Evolutionary conservation across 75 land plant genomes (phyloP), one percentile per base, ranked within the genome.

Genomic region (Chamaecyparis obtusa): DNA sequence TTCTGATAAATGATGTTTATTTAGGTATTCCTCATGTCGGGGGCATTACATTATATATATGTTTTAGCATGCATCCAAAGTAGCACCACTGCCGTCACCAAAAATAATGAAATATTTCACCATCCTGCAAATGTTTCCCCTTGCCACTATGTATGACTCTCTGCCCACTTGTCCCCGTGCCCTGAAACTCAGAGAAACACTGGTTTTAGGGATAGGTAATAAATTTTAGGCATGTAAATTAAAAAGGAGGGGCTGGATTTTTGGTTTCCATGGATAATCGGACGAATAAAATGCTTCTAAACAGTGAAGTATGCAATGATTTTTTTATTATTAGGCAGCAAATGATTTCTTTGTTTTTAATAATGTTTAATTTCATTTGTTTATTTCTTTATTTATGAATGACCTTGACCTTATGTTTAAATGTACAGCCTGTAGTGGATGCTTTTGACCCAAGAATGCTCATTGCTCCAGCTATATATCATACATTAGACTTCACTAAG

Each of bases 341-440:
- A 74, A 33, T 74, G 37, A 15, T 74, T 74, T 33, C 16, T 74
- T 74, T 6, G 33, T 74, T 74, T 21, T 16, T 8, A 10, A 3
- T 71, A 8, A 6, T 41, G 9, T 46, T 46, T 24, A 19, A 41
- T 27, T 41, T 24, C 43, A n/a, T 3, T 8, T 46, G 27, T 46
- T 81, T 11, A 0, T 37, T 78, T 37, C 27, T 21, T 3, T 2
- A 37, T 9, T 17, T 41, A 37, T 78, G 39, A 78, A 41, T 19
- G 81, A 41, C 46, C 14, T 67, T 33, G 41, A 19, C 13, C 30
- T 35, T 49, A 3, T 84, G 57, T 57, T 84, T 84, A 37, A 2
- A 32, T 84, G 57, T 21, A 19, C 95, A 97, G 99, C 99, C 99
- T 67, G 99, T 97, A 39, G 99, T 97, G 44, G 99, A 97, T 94